These are phyloP conservation scores for Calophaca sinica DNA, from an alignment of 306 rosid genomes.

Conservation along the genomic window DNA sequence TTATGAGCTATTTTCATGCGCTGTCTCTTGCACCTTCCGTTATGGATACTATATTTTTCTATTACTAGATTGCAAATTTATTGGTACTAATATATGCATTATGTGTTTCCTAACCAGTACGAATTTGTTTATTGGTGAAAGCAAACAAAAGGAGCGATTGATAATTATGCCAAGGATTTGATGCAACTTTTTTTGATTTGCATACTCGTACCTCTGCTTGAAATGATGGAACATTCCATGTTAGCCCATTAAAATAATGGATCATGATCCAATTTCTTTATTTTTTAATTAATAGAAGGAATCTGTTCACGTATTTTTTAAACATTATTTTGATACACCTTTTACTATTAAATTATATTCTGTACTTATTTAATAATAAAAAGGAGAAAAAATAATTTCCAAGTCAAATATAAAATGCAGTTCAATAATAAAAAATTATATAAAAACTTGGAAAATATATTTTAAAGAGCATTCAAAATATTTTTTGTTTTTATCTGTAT, in stretches of 20 bases:
- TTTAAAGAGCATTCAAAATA: no score
- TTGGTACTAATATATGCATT: neutral
- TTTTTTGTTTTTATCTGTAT: no score
- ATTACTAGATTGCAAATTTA: neutral
- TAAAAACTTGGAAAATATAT: no score
- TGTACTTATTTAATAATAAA: neutral
- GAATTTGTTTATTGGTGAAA: conserved; percentile 40
- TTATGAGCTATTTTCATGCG: conserved; percentile 17
- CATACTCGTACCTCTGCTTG: conserved; percentile 43
- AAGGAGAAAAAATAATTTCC: no score
- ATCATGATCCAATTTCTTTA: conserved; percentile 36
- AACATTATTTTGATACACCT: neutral
- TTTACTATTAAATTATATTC: neutral
- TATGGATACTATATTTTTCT: neutral
- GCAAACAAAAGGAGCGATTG: conserved; percentile 38
- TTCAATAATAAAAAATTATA: no score
- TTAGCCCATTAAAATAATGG: conserved; percentile 43
- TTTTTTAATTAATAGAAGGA: neutral
- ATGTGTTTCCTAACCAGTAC: conserved; percentile 46
- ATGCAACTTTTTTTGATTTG: conserved; percentile 49
- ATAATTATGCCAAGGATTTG: conserved; percentile 43
- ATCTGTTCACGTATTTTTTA: neutral
- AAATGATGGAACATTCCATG: conserved; percentile 52
- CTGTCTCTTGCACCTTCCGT: conserved; percentile 20
- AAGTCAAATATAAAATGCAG: no score